Evolutionary conservation across 2,329 filamentous ascomycete species (phyloP).

Genomic region (Dryadomyces sulphureus): DNA sequence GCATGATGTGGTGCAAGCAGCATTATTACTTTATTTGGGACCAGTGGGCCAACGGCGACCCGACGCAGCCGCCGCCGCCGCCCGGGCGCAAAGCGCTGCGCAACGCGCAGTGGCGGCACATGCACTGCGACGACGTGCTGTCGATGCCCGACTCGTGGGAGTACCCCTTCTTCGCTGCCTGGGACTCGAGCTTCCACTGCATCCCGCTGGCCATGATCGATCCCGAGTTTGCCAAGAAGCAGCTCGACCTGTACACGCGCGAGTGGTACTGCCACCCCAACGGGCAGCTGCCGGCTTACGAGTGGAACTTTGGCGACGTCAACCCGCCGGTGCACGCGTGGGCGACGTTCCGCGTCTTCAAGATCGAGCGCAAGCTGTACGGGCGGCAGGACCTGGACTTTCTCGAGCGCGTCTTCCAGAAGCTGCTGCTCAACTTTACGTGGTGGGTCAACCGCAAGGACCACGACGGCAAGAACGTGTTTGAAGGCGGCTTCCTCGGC

Average conservation of each 20-base stretch:
- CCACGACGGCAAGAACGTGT: conserved; percentile 86
- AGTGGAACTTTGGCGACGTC: conserved; percentile 97
- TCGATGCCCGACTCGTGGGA: conserved; percentile 99
- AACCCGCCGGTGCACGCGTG: conserved; percentile 95
- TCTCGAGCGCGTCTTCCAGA: conserved; percentile 91
- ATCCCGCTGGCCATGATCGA: conserved; percentile 95
- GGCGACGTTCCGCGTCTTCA: conserved; percentile 92
- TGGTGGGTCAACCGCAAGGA: conserved; percentile 99
- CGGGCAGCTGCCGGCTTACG: conserved; percentile 78
- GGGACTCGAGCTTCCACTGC: conserved; percentile 95
- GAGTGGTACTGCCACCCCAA: conserved; percentile 99
- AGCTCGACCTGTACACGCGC: conserved; percentile 85
- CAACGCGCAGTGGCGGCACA: conserved; percentile 85
- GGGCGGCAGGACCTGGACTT: conserved; percentile 91
- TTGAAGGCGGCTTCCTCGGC: conserved; percentile 89
- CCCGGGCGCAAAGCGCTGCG: conserved; percentile 63
- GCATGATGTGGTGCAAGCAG: conserved; percentile 98
- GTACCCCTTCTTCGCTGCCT: conserved; percentile 94
- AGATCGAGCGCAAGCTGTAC: conserved; percentile 96
- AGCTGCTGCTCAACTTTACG: conserved; percentile 88
- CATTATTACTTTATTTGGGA: conserved; percentile 97
- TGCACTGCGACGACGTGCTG: conserved; percentile 86
- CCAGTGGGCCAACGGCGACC: conserved; percentile 93
- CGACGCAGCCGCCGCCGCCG: conserved; percentile 74
- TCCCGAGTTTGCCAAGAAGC: conserved; percentile 95